Base-by-base conservation (phyloP, 2,329 filamentous ascomycete species). In the Aspergillus sp. region DNA sequence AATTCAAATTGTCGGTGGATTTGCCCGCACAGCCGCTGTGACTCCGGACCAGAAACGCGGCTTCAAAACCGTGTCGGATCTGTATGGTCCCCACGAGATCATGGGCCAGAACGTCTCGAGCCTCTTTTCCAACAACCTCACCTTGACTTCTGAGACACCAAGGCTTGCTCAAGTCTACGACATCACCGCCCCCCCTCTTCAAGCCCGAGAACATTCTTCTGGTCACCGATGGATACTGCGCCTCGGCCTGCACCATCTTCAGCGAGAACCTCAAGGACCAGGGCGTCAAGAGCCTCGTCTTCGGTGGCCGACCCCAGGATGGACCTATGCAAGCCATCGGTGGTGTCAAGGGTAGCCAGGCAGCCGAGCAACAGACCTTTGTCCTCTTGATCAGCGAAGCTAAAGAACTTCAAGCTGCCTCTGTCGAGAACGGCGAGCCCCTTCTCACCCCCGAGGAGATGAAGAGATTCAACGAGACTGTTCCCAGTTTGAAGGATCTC, bases 261-360 rank as follows among this genome's bases (percentile, higher is more conserved):
- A 67, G 67, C 10, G 72, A 78, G 37, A 67, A 79, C 31, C 69
- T 82, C 66, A 68, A 69, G 5, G 66, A 70, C 45, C 45, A 39
- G 9, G 72, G 74, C 29, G 73, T 83, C 8, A 74, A 74, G 49
- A 75, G 75, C 29, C 69, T 83, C 31, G 71, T 71, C 2, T 63
- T 81, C 10, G 82, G 82, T 8, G 82, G 82, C 1, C 74, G 78
- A 0, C 74, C 81, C 0, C 62, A 67, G 9, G 52, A 66, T 0
- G 66, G 65, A 5, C 72, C 74, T 1, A 84, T 82, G 66, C 79
- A 84, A 64, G 74, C 73, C 5, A 69, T 83, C 19, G 79, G 81
- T n/a, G 82, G 81, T 10, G 74, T 79, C 44, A 80, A 82, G 53
- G 82, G 82, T 31, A 44, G 49, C 67, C 10, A 37, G n/a, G 11